Evolutionary conservation across 768 basidiomycete genomes (phyloP).

Genomic region (Crassisporium funariophilum): DNA sequence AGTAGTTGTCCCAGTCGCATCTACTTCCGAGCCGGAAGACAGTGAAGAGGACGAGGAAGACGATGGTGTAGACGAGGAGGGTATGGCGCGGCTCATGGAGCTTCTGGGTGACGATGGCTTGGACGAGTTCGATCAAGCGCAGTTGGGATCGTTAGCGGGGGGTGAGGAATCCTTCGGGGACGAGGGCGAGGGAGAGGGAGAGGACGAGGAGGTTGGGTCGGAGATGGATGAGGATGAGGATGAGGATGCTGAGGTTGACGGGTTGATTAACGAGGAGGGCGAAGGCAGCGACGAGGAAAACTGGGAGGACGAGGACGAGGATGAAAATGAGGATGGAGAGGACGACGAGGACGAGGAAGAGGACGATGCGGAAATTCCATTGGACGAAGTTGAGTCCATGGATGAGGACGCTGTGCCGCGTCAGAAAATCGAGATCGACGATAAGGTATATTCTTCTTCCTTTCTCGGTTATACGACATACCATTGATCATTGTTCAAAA

Average conservation of each 20-base stretch:
- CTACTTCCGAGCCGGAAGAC: conserved; percentile 11
- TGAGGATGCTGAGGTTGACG: conserved; percentile 23
- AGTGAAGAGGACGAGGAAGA: conserved; percentile 21
- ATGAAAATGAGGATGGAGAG: conserved; percentile 32
- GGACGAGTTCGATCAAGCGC: conserved; percentile 60
- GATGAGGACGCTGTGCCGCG: conserved; percentile 83
- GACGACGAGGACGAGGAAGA: conserved; percentile 32
- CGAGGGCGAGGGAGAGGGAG: conserved; percentile 16
- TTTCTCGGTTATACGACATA: not conserved
- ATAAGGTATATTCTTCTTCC: conserved; percentile 53
- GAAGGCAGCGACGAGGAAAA: conserved; percentile 20
- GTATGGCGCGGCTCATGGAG: conserved; percentile 21
- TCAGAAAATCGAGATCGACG: conserved; percentile 83
- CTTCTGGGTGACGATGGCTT: conserved; percentile 46
- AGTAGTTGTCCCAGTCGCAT: too few relatives aligned
- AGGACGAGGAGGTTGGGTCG: conserved; percentile 24
- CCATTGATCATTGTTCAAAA: conserved; percentile 26
- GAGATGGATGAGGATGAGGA: conserved; percentile 37
- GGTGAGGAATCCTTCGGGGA: conserved; percentile 14
- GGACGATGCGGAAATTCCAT: conserved; percentile 44
- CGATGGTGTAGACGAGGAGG: conserved; percentile 21
- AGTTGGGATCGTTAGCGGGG: conserved; percentile 48
- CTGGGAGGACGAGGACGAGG: conserved; percentile 27
- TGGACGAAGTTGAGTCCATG: conserved; percentile 73
- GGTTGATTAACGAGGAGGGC: conserved; percentile 20